Base-by-base conservation (phyloP, 768 basidiomycete genomes). In the Candolleomyces aberdarensis region DNA sequence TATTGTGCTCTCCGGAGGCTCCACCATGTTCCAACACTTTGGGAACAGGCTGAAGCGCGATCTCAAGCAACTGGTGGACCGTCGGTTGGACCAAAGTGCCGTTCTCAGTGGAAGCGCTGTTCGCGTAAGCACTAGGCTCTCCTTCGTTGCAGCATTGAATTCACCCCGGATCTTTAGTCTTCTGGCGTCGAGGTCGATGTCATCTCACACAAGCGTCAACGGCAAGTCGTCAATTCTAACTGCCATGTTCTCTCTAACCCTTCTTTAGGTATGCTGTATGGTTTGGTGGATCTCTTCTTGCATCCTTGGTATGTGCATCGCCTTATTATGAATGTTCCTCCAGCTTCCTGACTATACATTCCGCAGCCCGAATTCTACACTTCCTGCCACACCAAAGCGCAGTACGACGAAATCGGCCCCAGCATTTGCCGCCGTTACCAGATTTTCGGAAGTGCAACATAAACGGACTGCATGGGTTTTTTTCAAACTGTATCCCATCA, bases 1-100 rank as follows among this genome's bases (percentile, higher is more conserved):
- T 75, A 98, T 98, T 58, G 97, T 99, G 7, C 77, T 98, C 1
- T 95, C 92, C 0, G 97, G 97, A 59, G 97, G 97, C 20, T 96
- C 94, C 10, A 98, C 97, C 53, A 98, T 98, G 96, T 98, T 98
- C 82, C 93, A 96, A 67, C 89, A 98, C 78, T 98, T 99, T 70
- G 94, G 94, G n/a, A 88, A 94, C 71, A 87, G 97, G 49, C 84
- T 99, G 64, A 96, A 98, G 79, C 87, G 96, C 47, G 96, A 99
- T 70, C 76, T 99, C 48, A 97, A 94, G 78, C 91, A 92, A 66
- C 76, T 99, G 22, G 96, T 98, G 29, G 96, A 98, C 73, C 88
- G 88, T 62, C 80, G 97, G 62, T 82, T 99, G 63, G 89, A 94
- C 64, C 84, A 85, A 10, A 89, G 88, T 66, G 89, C 84, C 20